Percentiles rank a stretch among this genome's conserved stretches.
phyloP scores from a whole-genome alignment of 352 stramenopile genomes.

The Globisporangium acanthophoron region DNA sequence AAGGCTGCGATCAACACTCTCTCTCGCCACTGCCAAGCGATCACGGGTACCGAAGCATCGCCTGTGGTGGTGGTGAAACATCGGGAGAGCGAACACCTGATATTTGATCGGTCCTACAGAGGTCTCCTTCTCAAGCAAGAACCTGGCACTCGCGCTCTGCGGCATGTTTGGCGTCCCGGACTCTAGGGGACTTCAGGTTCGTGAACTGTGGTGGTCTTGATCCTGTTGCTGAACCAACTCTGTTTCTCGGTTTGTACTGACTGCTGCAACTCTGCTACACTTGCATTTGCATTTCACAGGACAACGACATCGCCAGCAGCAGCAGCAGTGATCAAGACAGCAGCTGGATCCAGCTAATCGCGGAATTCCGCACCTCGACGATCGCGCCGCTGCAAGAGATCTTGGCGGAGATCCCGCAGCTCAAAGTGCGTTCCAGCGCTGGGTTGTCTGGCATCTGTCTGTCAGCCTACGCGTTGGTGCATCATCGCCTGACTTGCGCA shows the following conservation, averaged over 20 bases:
- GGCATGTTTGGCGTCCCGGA: constrained; percentile 5
- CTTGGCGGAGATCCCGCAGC: constrained; percentile 42
- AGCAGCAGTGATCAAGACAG: background rate
- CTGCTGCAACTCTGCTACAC: background rate
- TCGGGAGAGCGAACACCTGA: background rate
- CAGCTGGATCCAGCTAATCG: constrained; percentile 26
- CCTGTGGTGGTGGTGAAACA: background rate
- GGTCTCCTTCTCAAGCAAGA: constrained; percentile 22
- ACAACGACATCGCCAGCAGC: background rate
- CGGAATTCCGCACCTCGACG: constrained; percentile 42
- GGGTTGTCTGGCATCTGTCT: too few species aligned
- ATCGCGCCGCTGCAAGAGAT: constrained; percentile 60
- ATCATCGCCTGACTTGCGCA: too few species aligned
- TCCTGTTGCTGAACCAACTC: too few species aligned
- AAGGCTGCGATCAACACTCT: constrained; percentile 37
- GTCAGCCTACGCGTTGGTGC: too few species aligned
- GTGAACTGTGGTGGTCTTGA: too few species aligned
- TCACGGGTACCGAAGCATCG: constrained; percentile 29
- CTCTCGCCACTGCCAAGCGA: constrained; percentile 49
- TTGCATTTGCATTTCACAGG: background rate
- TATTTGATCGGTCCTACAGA: constrained; percentile 2
- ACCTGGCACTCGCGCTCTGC: constrained; percentile 4
- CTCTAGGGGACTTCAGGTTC: background rate
- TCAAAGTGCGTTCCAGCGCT: constrained; percentile 27
- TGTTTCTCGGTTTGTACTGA: too few species aligned